Base-by-base conservation (phyloP, 2,329 filamentous ascomycete species). In the Lasiodiplodia hormozganensis region DNA sequence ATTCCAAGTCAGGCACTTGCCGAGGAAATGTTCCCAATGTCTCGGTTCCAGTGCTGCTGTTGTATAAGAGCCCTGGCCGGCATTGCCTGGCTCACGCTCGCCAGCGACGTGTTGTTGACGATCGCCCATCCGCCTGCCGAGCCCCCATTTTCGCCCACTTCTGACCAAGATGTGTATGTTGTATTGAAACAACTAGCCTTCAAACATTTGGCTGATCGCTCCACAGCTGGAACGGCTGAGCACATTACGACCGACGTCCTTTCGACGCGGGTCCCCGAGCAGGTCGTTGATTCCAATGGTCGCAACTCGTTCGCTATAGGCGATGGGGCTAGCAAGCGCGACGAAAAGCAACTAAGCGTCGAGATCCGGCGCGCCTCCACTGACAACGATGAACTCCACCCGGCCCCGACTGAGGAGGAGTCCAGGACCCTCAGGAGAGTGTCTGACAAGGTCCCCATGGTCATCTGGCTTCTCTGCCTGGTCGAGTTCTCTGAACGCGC, bases 401-500 rank as follows among this genome's bases (percentile, higher is more conserved):
- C 58, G 11, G 34, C 51, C 11, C 83, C 85, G 1, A 86, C 84
- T 0, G 79, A 82, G 7, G 83, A 86, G 56, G 85, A 87, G 71
- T 70, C 72, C 3, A 68, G 67, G 2, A 82, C 78, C 1, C 76
- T 88, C 16, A 82, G 84, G 25, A 84, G 81, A 68, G 80, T 87
- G 8, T 78, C 86, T n/a, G 86, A 81, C 51, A 77, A 73, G 2
- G 80, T 89, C 2, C 86, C 87, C 0, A 68, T 78, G 14, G 79
- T 85, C 3, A 83, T 86, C n/a, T 90, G 87, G 72, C 73, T 86
- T 3, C 83, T 89, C 36, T 89, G 87, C 70, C 71, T 85, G 7
- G 86, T 89, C 51, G 88, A 89, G 71, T 86, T 89, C 69, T 86
- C 85, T 67, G 88, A 90, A 74, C 81, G 88, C 67, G 87, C 87